phyloP scores from a whole-genome alignment of 495 filamentous ascomycete species.

The Lepidopterella palustris region DNA sequence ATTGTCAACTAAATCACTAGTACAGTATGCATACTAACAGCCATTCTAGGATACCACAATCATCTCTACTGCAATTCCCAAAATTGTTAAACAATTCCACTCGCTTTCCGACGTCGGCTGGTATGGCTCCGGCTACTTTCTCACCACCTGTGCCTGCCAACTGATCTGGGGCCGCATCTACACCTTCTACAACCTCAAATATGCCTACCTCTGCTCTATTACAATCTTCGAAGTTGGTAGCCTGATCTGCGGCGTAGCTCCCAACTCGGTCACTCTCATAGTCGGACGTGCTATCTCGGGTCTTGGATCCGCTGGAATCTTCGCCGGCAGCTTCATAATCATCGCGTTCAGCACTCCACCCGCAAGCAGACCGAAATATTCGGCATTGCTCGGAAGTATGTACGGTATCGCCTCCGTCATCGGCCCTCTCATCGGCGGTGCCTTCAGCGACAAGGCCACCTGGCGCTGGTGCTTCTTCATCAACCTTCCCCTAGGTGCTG shows the following conservation, averaged over 20 bases:
- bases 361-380: constrained; percentile 35
- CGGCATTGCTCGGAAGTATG: constrained; percentile 38
- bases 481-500: constrained; percentile 47
- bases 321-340: constrained; percentile 30
- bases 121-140: constrained; percentile 66
- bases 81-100: constrained; percentile 70
- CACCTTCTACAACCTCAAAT: constrained; percentile 40
- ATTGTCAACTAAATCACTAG: background rate
- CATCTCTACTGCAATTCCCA: constrained; percentile 76
- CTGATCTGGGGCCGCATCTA: constrained; percentile 37
- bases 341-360: constrained; percentile 33
- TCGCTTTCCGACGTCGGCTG: constrained; percentile 70
- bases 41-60: constrained; percentile 57
- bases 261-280: constrained; percentile 24
- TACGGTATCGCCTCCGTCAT: constrained; percentile 40
- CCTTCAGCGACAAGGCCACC: constrained; percentile 39
- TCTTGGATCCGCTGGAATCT: constrained; percentile 28
- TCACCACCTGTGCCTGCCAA: constrained; percentile 52
- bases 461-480: constrained; percentile 54
- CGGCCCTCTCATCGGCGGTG: constrained; percentile 47
- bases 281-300: constrained; percentile 29
- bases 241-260: constrained; percentile 22
- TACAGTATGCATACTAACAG: background rate
- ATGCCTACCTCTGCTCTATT: constrained; percentile 20
- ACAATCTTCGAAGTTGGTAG: constrained; percentile 25